Evolutionary conservation across 2,329 filamentous ascomycete species (phyloP).

Genomic region (Thelonectria olida): DNA sequence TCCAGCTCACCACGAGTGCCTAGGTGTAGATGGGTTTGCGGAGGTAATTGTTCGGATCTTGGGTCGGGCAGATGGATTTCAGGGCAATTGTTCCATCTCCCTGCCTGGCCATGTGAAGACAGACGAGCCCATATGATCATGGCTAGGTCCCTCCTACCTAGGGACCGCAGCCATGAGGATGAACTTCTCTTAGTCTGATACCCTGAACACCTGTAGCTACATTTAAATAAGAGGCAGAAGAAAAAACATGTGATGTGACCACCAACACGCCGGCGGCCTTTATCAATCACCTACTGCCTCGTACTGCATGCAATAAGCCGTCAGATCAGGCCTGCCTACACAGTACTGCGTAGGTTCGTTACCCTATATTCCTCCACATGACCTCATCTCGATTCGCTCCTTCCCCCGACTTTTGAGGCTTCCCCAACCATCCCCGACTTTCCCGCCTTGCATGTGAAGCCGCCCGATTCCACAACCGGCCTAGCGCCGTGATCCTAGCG

Average conservation of each 20-base stretch:
- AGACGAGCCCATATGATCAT: not conserved
- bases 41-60: no score
- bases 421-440: conserved; percentile 17
- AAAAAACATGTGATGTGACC: conserved; percentile 17
- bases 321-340: conserved; percentile 3
- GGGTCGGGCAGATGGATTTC: no score
- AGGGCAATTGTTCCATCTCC: no score
- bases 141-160: no score
- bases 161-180: no score
- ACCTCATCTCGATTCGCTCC: conserved; percentile 34
- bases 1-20: not conserved
- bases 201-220: no score
- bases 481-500: conserved; percentile 39
- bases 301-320: not conserved
- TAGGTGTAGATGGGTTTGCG: no score
- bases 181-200: no score
- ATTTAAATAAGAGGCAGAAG: no score
- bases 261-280: no score
- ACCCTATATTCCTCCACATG: conserved; percentile 39
- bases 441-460: conserved; percentile 43
- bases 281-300: no score
- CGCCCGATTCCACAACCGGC: conserved; percentile 26
- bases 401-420: conserved; percentile 5
- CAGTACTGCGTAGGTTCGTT: not conserved
- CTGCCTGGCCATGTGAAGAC: no score